Evolutionary conservation across 768 basidiomycete species (phyloP), one percentile per base, ranked within the genome.

Genomic region (Naematelia aurantialba): DNA sequence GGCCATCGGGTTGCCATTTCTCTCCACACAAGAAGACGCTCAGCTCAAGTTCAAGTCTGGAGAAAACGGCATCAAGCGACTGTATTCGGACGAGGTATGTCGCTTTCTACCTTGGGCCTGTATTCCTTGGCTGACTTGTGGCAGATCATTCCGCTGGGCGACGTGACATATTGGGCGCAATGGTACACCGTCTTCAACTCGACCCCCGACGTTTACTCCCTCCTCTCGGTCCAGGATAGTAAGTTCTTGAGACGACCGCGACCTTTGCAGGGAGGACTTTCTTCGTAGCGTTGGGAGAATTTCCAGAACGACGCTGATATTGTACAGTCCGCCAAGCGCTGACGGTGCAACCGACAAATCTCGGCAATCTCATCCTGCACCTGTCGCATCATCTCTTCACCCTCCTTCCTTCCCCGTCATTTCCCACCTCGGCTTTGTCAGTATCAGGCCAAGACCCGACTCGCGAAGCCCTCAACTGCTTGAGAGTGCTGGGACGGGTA

Each of bases 1-100:
- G 27, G 70, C 70, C 17, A 73, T 76, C 45, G 75, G 75, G 3
- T 57, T 76, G 4, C 75, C 75, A 4, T 76, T 76, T 56, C 58
- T 76, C 5, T 76, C 75, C 12, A 64, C 68, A 2, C 64, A 69
- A 29, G 91, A 94, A 72, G 89, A 91, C 72, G 86, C 89, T 48
- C 93, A 93, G 77, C 84, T 96, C 17, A 85, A 86, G 11, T 96
- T 96, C 76, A 85, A 89, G 42, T 89, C 85, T 65, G 88, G 88
- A 59, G 84, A 89, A 0, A 82, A 82, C 45, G 91, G 91, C 17
- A 85, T 96, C 52, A 81, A 85, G 50, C 88, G 89, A 73, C 76
- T 96, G 45, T 82, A 85, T 49, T 81, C 85, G 13, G 82, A 82
- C 29, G 84, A 90, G 66, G 91, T 91, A 77, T 65, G 89, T 63